Conservation (phyloP, 2,329 filamentous ascomycete species). For the Venturia asperata region DNA sequence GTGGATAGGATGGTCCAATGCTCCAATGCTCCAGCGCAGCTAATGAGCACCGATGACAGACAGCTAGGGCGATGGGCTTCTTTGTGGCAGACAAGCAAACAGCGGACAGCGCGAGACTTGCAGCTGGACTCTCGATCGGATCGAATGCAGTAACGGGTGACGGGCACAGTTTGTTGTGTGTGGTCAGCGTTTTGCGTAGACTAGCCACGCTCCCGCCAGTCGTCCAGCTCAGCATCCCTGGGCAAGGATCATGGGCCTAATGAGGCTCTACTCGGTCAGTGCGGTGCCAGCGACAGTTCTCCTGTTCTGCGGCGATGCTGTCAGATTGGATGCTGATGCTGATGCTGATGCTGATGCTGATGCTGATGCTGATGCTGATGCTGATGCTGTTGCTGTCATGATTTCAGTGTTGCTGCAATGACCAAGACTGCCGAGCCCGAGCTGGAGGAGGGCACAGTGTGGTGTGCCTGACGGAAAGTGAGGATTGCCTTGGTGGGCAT, state of each 20-base stretch:
- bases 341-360: not conserved
- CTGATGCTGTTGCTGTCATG: not conserved
- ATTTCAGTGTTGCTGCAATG: not conserved
- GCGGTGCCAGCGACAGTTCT: not conserved
- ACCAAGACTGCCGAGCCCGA: not conserved
- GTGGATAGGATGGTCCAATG: too few species aligned
- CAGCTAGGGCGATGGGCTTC: not conserved
- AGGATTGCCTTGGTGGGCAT: not conserved
- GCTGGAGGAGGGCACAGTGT: too few species aligned
- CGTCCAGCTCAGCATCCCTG: not conserved
- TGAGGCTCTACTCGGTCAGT: not conserved
- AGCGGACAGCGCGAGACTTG: not conserved
- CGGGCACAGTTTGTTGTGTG: not conserved
- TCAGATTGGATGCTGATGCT: not conserved
- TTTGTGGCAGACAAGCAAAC: not conserved
- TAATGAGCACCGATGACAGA: not conserved
- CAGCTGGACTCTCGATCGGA: not conserved
- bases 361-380: not conserved
- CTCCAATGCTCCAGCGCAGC: not conserved
- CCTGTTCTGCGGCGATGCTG: not conserved
- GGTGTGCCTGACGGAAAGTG: too few species aligned
- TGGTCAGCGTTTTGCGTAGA: not conserved
- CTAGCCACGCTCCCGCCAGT: not conserved
- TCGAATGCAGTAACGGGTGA: not conserved
- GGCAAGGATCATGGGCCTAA: slow-evolving; percentile 4